A percentile compares a stretch with the other conserved stretches of the same genome.
These are phyloP conservation scores for Hemileia vastatrix DNA, from an alignment of 1,284 basidiomycete species.

Conservation along the genomic window DNA sequence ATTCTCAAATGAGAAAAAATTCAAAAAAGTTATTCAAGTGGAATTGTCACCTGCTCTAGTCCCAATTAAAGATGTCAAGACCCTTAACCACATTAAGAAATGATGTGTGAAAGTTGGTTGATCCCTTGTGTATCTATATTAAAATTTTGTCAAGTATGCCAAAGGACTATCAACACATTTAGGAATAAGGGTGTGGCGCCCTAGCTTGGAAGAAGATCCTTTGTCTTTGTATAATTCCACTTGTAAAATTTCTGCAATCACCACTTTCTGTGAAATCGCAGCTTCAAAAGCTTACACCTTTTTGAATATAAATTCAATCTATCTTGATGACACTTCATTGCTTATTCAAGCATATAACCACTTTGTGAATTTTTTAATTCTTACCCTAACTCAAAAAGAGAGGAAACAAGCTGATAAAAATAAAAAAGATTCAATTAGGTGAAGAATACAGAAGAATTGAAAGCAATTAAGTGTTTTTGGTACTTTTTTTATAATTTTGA, in stretches of 20 bases:
- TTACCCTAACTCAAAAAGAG: too few species aligned
- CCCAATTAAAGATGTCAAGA: not conserved
- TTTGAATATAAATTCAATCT: conserved; percentile 9
- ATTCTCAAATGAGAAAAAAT: conserved; percentile 1
- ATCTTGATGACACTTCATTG: not conserved
- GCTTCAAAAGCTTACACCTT: not conserved
- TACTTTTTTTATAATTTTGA: too few species aligned
- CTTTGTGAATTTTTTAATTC: too few species aligned
- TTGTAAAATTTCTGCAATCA: not conserved
- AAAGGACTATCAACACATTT: not conserved
- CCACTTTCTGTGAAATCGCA: conserved; percentile 3
- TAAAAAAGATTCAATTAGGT: too few species aligned
- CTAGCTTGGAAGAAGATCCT: conserved; percentile 2
- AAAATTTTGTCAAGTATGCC: conserved; percentile 7
- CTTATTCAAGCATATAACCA: conserved; percentile 6
- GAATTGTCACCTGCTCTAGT: not conserved
- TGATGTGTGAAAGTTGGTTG: not conserved
- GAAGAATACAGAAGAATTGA: too few species aligned
- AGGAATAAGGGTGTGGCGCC: conserved; percentile 1
- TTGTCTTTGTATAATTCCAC: conserved; percentile 7
- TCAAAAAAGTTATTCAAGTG: not conserved
- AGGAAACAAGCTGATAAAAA: too few species aligned
- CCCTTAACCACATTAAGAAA: not conserved
- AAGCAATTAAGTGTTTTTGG: too few species aligned
- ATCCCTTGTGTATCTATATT: not conserved